Evolutionary conservation across 345 rosid genomes (phyloP), one percentile per base, ranked within the genome.

Genomic region (Eucalyptus rudis): DNA sequence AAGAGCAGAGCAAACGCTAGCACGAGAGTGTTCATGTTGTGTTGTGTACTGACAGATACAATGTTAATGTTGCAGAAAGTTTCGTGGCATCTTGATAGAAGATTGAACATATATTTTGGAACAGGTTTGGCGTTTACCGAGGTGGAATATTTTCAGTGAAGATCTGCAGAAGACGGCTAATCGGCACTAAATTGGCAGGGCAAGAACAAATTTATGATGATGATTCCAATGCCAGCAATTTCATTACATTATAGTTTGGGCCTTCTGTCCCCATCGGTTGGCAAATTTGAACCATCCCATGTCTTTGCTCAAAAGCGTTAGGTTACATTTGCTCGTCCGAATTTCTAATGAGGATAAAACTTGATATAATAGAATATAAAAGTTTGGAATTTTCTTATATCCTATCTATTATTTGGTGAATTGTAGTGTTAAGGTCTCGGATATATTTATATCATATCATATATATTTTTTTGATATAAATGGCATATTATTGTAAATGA

Each of bases 361-460:
- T 50, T 3, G 16, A 50, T 5, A 50, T 50, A 1, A 50, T 14
- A 50, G 7, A 50, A 50, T 50, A 50, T 5, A 50, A 50, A 50
- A 50, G 2, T 0, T 50, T 50, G 3, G 3, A 50, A 50, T 50
- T 50, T 50, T 50, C 52, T 50, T 50, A 50, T 50, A 14, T 50
- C 16, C 4, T 49, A 49, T 49, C 0, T 49, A 49, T 5, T 49
- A 1, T 49, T 13, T 13, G 0, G 0, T 49, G 1, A 49, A 13
- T 49, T 49, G 13, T 2, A 13, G 6, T 13, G 4, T 49, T 14
- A 14, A 14, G 6, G 7, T 14, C 19, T 14, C 19, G 16, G 1
- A 50, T 6, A 50, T 2, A 50, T 50, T 14, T 7, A 15, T 50
- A 49, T 50, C 2, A 50, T 50, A 50, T 15, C 0, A 50, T 1